Conservation (phyloP, 345 rosid species). For the Conringia planisiliqua region DNA sequence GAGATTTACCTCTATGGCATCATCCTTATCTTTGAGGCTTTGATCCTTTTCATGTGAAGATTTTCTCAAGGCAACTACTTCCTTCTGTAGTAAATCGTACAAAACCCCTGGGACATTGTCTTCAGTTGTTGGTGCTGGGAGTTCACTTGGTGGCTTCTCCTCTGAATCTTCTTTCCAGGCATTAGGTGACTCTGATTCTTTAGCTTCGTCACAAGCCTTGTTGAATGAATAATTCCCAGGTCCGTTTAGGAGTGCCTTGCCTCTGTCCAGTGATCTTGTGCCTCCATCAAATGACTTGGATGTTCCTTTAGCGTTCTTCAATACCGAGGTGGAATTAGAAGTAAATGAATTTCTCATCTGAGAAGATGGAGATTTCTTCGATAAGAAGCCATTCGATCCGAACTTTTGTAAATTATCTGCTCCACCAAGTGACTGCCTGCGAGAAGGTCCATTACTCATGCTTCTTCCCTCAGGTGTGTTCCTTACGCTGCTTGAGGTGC, state of each 20-base stretch:
- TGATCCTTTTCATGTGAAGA: conserved; percentile 95
- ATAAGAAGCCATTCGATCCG: conserved; percentile 71
- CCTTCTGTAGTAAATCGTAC: conserved; percentile 91
- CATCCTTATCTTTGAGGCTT: conserved; percentile 98
- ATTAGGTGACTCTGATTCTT: conserved; percentile 47
- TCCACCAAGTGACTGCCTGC: conserved; percentile 94
- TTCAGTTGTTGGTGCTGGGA: conserved; percentile 33
- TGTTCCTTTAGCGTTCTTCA: conserved; percentile 96
- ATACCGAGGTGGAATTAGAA: conserved; percentile 59
- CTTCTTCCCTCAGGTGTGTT: conserved; percentile 66
- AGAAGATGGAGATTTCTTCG: conserved; percentile 60
- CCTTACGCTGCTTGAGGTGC: conserved; percentile 56
- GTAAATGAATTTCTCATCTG: conserved; percentile 43
- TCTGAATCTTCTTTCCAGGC: conserved; percentile 32
- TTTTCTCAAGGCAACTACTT: conserved; percentile 81
- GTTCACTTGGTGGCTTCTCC: conserved; percentile 52
- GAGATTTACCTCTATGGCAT: conserved; percentile 79
- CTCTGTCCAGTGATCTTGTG: conserved; percentile 83
- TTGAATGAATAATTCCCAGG: conserved; percentile 60
- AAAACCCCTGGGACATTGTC: conserved; percentile 79
- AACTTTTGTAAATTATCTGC: conserved; percentile 72
- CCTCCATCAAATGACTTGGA: conserved; percentile 99
- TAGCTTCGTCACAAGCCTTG: conserved; percentile 63
- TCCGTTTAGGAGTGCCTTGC: conserved; percentile 68
- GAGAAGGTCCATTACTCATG: conserved; percentile 80